Conservation (phyloP, 352 stramenopile genomes). For the Phytophthora ohioensis region DNA sequence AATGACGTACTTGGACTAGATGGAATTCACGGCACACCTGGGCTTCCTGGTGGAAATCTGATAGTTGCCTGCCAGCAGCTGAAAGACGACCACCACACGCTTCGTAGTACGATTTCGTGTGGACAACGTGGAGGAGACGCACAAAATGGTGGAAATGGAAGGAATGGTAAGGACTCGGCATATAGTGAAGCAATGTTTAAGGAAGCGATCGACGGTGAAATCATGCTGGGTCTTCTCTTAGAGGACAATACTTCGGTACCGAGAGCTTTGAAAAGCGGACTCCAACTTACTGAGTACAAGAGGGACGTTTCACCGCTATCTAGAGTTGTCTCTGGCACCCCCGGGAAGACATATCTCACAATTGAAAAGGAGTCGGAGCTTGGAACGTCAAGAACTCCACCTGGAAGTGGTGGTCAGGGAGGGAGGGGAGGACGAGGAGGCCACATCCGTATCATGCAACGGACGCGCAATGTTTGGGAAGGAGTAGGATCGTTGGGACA, state of each 20-base stretch:
- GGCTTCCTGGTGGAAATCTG: slow-evolving; percentile 29
- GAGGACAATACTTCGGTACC: neutral
- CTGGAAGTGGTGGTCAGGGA: slow-evolving; percentile 14
- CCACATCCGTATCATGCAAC: slow-evolving; percentile 4
- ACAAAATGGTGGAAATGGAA: slow-evolving; percentile 24
- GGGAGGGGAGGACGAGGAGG: slow-evolving; percentile 25
- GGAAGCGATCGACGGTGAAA: neutral
- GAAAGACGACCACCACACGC: neutral
- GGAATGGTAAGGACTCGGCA: slow-evolving; percentile 11
- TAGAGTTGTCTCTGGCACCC: slow-evolving; percentile 1
- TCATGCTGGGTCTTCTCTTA: neutral
- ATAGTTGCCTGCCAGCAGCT: slow-evolving; percentile 4
- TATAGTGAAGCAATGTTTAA: slow-evolving; percentile 10
- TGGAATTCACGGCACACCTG: slow-evolving; percentile 12
- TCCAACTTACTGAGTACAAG: neutral
- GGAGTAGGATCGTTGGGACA: neutral
- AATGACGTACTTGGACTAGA: slow-evolving; percentile 1
- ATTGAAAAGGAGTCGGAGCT: slow-evolving; percentile 1
- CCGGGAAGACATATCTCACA: neutral
- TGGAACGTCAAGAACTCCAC: slow-evolving; percentile 2
- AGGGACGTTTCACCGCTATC: neutral
- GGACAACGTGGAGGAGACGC: slow-evolving; percentile 15
- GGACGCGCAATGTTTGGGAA: slow-evolving; percentile 3
- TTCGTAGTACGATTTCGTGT: slow-evolving; percentile 16
- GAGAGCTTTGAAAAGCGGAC: neutral